phyloP scores from a whole-genome alignment of 371 early-diverging fungal species.

The Vairimorpha necatrix region DNA sequence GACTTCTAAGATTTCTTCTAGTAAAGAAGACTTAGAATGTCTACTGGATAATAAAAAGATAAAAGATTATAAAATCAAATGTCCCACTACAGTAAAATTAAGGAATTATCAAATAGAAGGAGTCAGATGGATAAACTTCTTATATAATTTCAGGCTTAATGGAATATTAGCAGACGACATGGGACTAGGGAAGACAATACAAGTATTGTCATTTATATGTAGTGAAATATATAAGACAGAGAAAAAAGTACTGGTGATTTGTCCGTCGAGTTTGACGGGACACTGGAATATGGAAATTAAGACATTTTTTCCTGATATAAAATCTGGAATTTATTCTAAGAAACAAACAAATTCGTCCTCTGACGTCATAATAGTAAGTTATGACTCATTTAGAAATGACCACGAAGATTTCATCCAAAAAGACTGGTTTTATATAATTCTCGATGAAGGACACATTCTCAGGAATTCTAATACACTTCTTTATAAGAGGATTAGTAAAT shows the following conservation, averaged over 20 bases:
- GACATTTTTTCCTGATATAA: conserved; percentile 32
- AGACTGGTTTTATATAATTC: conserved; percentile 84
- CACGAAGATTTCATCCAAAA: conserved; percentile 71
- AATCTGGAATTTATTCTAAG: conserved; percentile 7
- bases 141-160: conserved; percentile 57
- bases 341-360: conserved; percentile 10
- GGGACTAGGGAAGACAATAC: conserved; percentile 94
- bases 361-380: conserved; percentile 73
- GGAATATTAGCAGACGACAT: conserved; percentile 68
- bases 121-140: conserved; percentile 62
- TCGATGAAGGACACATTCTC: conserved; percentile 99
- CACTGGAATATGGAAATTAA: conserved; percentile 93
- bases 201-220: conserved; percentile 65
- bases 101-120: conserved; percentile 64
- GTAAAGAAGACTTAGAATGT: conserved; percentile 31
- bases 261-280: conserved; percentile 86
- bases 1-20: conserved; percentile 20
- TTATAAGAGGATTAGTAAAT: conserved; percentile 75
- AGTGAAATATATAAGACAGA: conserved; percentile 41
- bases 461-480: conserved; percentile 87
- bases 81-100: conserved; percentile 34
- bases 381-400: conserved; percentile 89
- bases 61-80: conserved; percentile 28
- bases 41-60: conserved; percentile 35
- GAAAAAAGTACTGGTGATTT: conserved; percentile 79